Percentiles rank a stretch among this genome's conserved stretches.
Evolutionary conservation across 805 yeast species (phyloP).

Genomic region (Tetrapisispora taiwanensis): DNA sequence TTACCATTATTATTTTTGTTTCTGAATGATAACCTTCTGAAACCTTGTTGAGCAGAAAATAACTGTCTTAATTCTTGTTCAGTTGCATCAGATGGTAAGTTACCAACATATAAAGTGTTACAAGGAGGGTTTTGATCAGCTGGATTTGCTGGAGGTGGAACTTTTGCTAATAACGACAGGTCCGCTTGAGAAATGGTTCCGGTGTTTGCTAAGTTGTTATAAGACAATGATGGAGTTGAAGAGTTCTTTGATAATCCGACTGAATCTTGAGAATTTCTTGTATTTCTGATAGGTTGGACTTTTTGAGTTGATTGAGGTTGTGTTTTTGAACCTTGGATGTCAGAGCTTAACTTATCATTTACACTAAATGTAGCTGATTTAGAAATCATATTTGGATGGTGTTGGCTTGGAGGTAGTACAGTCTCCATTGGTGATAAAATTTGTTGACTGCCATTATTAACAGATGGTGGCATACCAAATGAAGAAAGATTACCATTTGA

Average conservation of each 20-base stretch:
- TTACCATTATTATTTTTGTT: slow-evolving; percentile 49
- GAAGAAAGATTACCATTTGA: neutral
- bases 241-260: slow-evolving; percentile 14
- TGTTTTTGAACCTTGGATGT: neutral
- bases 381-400: neutral
- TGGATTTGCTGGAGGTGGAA: slow-evolving; percentile 91
- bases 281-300: slow-evolving; percentile 11
- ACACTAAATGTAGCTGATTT: slow-evolving; percentile 1
- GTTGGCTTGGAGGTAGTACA: neutral
- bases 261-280: slow-evolving; percentile 8
- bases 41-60: slow-evolving; percentile 84
- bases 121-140: slow-evolving; percentile 99
- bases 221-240: slow-evolving; percentile 24
- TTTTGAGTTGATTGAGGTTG: slow-evolving; percentile 15
- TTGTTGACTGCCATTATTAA: neutral
- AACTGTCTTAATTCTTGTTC: slow-evolving; percentile 84
- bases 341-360: slow-evolving; percentile 4
- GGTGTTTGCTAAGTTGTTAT: slow-evolving; percentile 11
- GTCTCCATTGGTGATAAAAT: neutral
- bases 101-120: slow-evolving; percentile 93
- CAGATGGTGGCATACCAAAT: slow-evolving; percentile 1
- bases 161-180: slow-evolving; percentile 61
- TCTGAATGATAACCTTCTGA: slow-evolving; percentile 83
- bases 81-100: slow-evolving; percentile 92
- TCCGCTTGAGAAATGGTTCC: slow-evolving; percentile 39